Evolutionary conservation across 148 eudicot genomes (phyloP), one percentile per base, ranked within the genome.

Genomic region (Tetragonia tetragonoides): DNA sequence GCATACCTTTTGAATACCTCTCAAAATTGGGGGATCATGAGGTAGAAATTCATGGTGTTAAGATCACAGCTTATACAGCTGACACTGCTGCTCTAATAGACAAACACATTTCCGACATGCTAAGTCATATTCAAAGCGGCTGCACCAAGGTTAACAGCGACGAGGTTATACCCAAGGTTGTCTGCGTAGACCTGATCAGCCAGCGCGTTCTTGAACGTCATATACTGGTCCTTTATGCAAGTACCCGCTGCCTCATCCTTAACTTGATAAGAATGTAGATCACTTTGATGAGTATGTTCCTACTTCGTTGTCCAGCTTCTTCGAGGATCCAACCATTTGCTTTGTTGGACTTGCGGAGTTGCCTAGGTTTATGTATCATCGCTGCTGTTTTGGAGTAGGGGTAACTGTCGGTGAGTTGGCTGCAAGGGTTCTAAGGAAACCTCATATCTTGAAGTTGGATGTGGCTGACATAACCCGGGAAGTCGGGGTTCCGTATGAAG

Each of bases 211-310:
- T 3, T 18, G n/a, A n/a, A n/a, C n/a, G n/a, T n/a, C n/a, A n/a
- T 6, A 61, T 69, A 38, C 24, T 77, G 15, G 70, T 51, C 17
- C 38, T 78, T 17, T 70, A 46, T 20, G 39, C 70, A 12, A 54
- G 59, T 63, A 14, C 23, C 69, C n/a, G 41, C 15, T 70, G 53
- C 47, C 74, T 77, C 66, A 68, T 77, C 15, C 23, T 77, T 41
- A 56, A 54, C 65, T 57, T 68, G 67, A 53, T 57, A 51, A 2
- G 18, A 3, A 11, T n/a, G 6, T n/a, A 42, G 1, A 24, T 15
- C 10, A n/a, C n/a, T n/a, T n/a, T n/a, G n/a, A n/a, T n/a, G 20
- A 1, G 2, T 10, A 38, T 3, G 15, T 6, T 6, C 16, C 57
- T 42, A 28, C 74, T 2, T 40, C 57, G 17, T 34, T 42, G 7